Percentiles rank a stretch among this genome's conserved stretches.
Conservation (phyloP, 2,329 filamentous ascomycete species). For the Akanthomyces dipterigenus region DNA sequence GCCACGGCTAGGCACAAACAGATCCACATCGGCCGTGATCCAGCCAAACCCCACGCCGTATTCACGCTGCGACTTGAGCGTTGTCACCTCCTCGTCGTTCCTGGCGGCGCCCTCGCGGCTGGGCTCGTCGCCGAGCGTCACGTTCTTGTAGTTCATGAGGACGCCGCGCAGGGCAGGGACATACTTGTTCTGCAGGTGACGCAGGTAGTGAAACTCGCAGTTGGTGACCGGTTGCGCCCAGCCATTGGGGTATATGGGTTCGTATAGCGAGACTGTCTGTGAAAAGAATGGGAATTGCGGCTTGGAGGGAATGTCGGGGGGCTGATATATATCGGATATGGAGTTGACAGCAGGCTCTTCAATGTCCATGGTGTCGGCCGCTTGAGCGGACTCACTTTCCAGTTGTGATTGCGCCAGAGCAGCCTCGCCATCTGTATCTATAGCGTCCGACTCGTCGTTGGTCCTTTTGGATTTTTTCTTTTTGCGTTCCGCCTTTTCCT, state of each 20-base stretch:
- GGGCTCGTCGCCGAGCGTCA: slow-evolving; percentile 55
- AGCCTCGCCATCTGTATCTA: slow-evolving; percentile 20
- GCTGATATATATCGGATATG: slow-evolving; percentile 29
- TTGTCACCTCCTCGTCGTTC: slow-evolving; percentile 41
- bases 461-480: slow-evolving; percentile 25
- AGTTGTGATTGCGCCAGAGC: slow-evolving; percentile 2
- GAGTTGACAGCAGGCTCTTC: slow-evolving; percentile 24
- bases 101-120: slow-evolving; percentile 41
- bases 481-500: neutral
- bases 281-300: slow-evolving; percentile 65
- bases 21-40: slow-evolving; percentile 78
- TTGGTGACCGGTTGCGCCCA: slow-evolving; percentile 65
- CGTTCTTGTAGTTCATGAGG: slow-evolving; percentile 66
- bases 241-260: slow-evolving; percentile 65
- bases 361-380: slow-evolving; percentile 34
- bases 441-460: slow-evolving; percentile 20
- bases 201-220: slow-evolving; percentile 66
- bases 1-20: slow-evolving; percentile 71
- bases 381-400: slow-evolving; percentile 2
- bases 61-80: slow-evolving; percentile 59
- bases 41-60: slow-evolving; percentile 83
- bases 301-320: slow-evolving; percentile 32
- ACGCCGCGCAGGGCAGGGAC: slow-evolving; percentile 66
- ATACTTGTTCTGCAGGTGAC: slow-evolving; percentile 69
- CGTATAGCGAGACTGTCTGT: slow-evolving; percentile 74